A percentile compares a stretch with the other conserved stretches of the same genome.
These are phyloP conservation scores for Athelia sp. DNA, from an alignment of 1,284 basidiomycete genomes.

Conservation along the genomic window DNA sequence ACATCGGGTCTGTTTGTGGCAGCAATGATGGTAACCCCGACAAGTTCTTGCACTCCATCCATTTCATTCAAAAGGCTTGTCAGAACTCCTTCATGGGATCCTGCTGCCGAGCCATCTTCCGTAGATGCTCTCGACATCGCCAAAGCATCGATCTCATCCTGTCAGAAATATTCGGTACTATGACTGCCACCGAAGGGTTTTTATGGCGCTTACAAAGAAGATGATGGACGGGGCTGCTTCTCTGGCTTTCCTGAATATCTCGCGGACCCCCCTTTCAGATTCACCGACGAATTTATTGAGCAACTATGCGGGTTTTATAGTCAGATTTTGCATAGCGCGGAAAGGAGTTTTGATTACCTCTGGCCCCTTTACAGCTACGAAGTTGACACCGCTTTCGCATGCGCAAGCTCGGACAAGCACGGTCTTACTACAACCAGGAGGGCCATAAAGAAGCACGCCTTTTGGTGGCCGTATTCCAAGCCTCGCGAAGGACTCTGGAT, in stretches of 20 bases:
- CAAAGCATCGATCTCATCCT: conserved; percentile 98
- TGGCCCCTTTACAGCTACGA: conserved; percentile 96
- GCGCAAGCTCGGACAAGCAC: conserved; percentile 92
- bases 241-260: conserved; percentile 93
- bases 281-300: conserved; percentile 98
- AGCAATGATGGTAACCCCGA: conserved; percentile 91
- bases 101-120: conserved; percentile 43
- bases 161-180: conserved; percentile 4
- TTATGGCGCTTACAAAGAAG: conserved; percentile 74
- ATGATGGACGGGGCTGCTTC: conserved; percentile 93
- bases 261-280: conserved; percentile 90
- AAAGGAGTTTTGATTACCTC: conserved; percentile 51
- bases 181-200: conserved; percentile 5
- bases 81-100: conserved; percentile 81
- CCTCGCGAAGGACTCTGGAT: conserved; percentile 81
- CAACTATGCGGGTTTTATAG: conserved; percentile 44
- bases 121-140: conserved; percentile 72
- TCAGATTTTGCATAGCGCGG: neutral
- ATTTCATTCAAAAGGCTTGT: conserved; percentile 96
- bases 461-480: conserved; percentile 87
- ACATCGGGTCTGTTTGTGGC: conserved; percentile 95
- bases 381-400: conserved; percentile 93
- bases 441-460: conserved; percentile 92
- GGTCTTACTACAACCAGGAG: conserved; percentile 97
- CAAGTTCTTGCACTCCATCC: conserved; percentile 94